Conservation (phyloP, 495 filamentous ascomycete genomes). For the Niebla homalea region DNA sequence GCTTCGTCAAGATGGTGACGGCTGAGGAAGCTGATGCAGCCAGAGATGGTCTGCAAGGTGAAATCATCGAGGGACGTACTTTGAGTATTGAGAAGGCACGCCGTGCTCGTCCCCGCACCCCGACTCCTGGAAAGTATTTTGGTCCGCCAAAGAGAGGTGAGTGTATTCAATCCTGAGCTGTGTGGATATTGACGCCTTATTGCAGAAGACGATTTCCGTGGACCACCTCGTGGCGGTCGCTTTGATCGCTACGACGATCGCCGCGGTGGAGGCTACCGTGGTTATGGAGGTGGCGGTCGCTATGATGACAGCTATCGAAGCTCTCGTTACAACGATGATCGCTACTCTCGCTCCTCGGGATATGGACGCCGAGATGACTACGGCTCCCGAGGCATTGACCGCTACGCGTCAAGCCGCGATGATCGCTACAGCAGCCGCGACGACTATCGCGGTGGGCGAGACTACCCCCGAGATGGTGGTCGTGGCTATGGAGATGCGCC, state of each 20-base stretch:
- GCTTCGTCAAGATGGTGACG: conserved; percentile 97
- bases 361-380: conserved; percentile 49
- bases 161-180: conserved; percentile 15
- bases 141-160: conserved; percentile 95
- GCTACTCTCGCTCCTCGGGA: conserved; percentile 34
- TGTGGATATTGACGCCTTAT: neutral
- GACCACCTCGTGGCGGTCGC: conserved; percentile 39
- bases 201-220: conserved; percentile 44
- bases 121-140: conserved; percentile 98
- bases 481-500: conserved; percentile 28
- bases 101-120: conserved; percentile 83
- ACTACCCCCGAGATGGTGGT: conserved; percentile 32
- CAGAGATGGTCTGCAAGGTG: conserved; percentile 90
- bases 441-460: conserved; percentile 28
- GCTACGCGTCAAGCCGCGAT: conserved; percentile 47
- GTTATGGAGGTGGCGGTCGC: conserved; percentile 30
- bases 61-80: conserved; percentile 88
- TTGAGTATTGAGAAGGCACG: conserved; percentile 98
- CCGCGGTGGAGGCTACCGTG: conserved; percentile 36
- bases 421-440: conserved; percentile 48
- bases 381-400: conserved; percentile 52
- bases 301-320: conserved; percentile 25
- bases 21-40: conserved; percentile 89
- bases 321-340: conserved; percentile 32
- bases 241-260: conserved; percentile 49